Conservation (phyloP, 83 land plant genomes). For the Diphasiastrum complanatum region DNA sequence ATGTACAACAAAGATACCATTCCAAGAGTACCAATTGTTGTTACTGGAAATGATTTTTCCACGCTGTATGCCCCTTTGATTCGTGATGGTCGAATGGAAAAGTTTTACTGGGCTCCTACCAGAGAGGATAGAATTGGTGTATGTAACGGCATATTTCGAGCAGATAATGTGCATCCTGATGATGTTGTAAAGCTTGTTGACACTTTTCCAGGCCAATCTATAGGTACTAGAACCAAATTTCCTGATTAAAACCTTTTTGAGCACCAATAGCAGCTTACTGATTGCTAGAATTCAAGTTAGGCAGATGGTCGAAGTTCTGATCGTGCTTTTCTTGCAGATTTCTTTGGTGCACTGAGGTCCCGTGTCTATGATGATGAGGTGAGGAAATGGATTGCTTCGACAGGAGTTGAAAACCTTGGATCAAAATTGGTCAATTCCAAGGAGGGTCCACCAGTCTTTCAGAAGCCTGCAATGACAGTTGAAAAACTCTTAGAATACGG, state of each 20-base stretch:
- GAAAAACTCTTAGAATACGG: slow-evolving; percentile 24
- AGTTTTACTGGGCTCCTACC: slow-evolving; percentile 99
- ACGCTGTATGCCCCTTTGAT: slow-evolving; percentile 96
- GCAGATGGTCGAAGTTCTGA: too few relatives aligned
- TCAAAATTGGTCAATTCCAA: slow-evolving; percentile 12
- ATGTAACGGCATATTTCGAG: slow-evolving; percentile 77
- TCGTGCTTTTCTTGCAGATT: slow-evolving; percentile 6
- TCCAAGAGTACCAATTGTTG: slow-evolving; percentile 91
- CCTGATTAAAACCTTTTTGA: too few relatives aligned
- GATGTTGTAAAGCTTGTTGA: slow-evolving; percentile 79
- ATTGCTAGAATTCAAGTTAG: too few relatives aligned
- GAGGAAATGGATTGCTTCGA: slow-evolving; percentile 8
- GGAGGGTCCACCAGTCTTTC: slow-evolving; percentile 8
- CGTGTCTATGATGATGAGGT: slow-evolving; percentile 14
- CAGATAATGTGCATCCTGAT: slow-evolving; percentile 45
- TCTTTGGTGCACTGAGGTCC: slow-evolving; percentile 12
- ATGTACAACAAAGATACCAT: slow-evolving; percentile 93
- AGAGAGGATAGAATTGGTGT: slow-evolving; percentile 94
- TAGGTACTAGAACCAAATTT: too few relatives aligned
- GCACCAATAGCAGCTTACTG: too few relatives aligned
- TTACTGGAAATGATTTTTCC: slow-evolving; percentile 98
- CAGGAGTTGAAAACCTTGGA: slow-evolving; percentile 9
- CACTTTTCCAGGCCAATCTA: slow-evolving; percentile 95
- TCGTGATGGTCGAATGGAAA: slow-evolving; percentile 99
- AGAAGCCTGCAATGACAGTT: slow-evolving; percentile 23